Percentiles rank a stretch among this genome's conserved stretches.
These are phyloP conservation scores for Diaporthe caulivora DNA, from an alignment of 2,329 filamentous ascomycete species.

Conservation along the genomic window DNA sequence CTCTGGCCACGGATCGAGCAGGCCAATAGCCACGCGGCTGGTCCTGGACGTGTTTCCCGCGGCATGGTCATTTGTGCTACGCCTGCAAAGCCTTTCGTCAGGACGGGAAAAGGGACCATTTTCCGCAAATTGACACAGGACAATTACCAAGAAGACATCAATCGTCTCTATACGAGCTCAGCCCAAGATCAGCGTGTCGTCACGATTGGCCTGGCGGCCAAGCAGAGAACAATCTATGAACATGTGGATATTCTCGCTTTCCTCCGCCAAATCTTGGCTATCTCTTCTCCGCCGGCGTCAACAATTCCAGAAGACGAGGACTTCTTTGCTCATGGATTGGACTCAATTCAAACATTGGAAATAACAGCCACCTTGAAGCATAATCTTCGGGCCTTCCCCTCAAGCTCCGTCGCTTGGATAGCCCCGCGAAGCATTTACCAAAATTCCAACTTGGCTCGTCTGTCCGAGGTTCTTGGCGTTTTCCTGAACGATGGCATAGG, in stretches of 20 bases:
- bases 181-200: not conserved
- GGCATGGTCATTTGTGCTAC: conserved; percentile 40
- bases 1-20: conserved; percentile 31
- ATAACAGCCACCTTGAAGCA: conserved; percentile 36
- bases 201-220: not conserved
- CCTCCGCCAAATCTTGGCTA: not conserved
- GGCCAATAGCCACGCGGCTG: conserved; percentile 39
- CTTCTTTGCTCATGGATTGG: conserved; percentile 40
- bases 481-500: conserved; percentile 6
- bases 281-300: not conserved
- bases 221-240: not conserved
- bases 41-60: conserved; percentile 41
- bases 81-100: conserved; percentile 41
- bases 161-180: conserved; percentile 37
- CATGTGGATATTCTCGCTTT: not conserved
- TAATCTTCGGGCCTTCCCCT: conserved; percentile 34
- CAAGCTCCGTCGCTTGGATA: conserved; percentile 2
- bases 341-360: conserved; percentile 40
- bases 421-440: conserved; percentile 11
- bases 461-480: not conserved
- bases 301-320: conserved; percentile 35
- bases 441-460: not conserved
- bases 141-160: conserved; percentile 41
- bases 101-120: conserved; percentile 43
- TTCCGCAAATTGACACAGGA: conserved; percentile 42